phyloP scores from a whole-genome alignment of 805 yeast species.

The Nakazawaea molendinolei region DNA sequence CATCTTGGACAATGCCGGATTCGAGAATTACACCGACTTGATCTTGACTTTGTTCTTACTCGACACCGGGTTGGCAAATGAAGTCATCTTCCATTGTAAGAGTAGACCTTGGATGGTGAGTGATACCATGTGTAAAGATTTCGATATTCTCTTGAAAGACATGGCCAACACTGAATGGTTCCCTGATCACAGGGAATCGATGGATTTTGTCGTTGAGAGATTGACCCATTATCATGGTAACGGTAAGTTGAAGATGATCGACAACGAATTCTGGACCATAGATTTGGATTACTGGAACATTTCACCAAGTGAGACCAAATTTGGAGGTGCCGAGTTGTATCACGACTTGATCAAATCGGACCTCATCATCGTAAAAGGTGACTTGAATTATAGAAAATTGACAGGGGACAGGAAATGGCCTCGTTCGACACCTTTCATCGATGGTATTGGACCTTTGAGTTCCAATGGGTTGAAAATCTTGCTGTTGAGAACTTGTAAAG shows the following conservation, averaged over 20 bases:
- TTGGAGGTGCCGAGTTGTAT: constrained; percentile 58
- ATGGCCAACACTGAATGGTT: constrained; percentile 47
- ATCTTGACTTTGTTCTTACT: constrained; percentile 58
- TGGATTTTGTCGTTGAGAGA: constrained; percentile 41
- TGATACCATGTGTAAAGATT: constrained; percentile 86
- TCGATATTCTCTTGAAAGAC: constrained; percentile 49
- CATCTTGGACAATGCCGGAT: constrained; percentile 90
- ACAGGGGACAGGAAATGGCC: constrained; percentile 91
- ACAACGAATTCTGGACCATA: constrained; percentile 83
- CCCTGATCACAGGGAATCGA: constrained; percentile 37
- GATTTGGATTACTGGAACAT: constrained; percentile 72
- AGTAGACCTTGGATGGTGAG: constrained; percentile 96
- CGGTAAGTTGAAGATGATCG: constrained; percentile 45
- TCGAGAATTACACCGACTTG: constrained; percentile 87
- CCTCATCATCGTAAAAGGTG: constrained; percentile 87
- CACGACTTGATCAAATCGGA: constrained; percentile 55
- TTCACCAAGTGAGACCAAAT: constrained; percentile 38
- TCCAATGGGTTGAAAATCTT: constrained; percentile 55
- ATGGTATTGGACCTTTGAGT: constrained; percentile 67
- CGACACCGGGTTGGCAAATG: constrained; percentile 58
- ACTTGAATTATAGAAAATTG: constrained; percentile 88
- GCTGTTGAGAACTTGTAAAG: constrained; percentile 89
- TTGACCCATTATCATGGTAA: constrained; percentile 34
- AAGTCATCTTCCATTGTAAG: constrained; percentile 80
- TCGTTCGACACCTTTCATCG: constrained; percentile 63